Conservation (phyloP, 768 basidiomycete species). For the Scleroderma bovista region DNA sequence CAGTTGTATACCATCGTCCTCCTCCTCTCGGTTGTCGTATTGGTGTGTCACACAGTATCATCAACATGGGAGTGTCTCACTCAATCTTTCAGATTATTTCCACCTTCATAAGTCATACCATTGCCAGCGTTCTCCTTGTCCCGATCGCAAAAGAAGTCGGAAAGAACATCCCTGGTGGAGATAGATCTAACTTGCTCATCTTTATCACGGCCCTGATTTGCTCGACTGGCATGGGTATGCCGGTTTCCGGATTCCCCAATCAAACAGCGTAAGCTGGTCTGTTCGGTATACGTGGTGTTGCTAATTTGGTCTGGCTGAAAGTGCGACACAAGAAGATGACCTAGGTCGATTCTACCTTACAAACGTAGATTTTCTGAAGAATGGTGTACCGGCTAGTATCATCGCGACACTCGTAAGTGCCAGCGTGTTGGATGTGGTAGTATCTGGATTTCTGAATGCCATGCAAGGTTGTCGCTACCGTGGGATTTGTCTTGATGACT, state of each 20-base stretch:
- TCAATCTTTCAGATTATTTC: constrained; percentile 57
- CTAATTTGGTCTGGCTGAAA: constrained; percentile 21
- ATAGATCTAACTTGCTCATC: constrained; percentile 78
- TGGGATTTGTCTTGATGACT: constrained; percentile 77
- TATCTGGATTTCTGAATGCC: neutral
- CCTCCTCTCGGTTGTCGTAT: constrained; percentile 61
- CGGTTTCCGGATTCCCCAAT: constrained; percentile 98
- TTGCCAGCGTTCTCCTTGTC: constrained; percentile 93
- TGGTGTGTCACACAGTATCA: constrained; percentile 40
- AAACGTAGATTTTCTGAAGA: constrained; percentile 87
- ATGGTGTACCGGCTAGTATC: constrained; percentile 91
- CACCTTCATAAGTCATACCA: constrained; percentile 97
- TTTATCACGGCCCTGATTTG: constrained; percentile 92
- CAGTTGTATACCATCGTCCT: constrained; percentile 66
- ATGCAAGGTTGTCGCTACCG: constrained; percentile 71
- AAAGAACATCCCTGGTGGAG: constrained; percentile 50
- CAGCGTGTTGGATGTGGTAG: neutral
- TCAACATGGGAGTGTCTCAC: neutral
- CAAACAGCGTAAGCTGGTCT: constrained; percentile 77
- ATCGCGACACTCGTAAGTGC: constrained; percentile 71
- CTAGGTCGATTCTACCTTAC: constrained; percentile 84
- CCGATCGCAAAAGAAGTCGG: constrained; percentile 94
- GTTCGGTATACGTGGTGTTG: neutral
- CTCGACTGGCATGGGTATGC: constrained; percentile 96
- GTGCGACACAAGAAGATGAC: constrained; percentile 91